A percentile compares a stretch with the other conserved stretches of the same genome.
These are phyloP conservation scores for Trypanosomatidae sp. DNA, from an alignment of 208 protist genomes.

Conservation along the genomic window DNA sequence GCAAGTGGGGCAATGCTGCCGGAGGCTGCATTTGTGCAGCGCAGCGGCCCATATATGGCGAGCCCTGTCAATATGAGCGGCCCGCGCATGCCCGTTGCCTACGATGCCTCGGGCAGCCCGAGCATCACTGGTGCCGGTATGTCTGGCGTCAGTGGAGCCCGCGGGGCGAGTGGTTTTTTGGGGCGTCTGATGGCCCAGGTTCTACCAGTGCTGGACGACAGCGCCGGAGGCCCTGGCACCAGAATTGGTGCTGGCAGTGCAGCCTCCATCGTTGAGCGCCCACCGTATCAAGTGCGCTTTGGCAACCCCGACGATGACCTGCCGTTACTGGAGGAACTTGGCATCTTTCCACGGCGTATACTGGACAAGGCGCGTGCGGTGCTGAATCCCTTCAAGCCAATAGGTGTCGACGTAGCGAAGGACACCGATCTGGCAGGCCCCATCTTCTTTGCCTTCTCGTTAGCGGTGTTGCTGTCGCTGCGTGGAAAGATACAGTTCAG, in stretches of 20 bases:
- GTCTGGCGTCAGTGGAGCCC: background rate
- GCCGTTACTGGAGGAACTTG: conserved; percentile 82
- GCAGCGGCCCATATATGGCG: background rate
- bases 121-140: background rate
- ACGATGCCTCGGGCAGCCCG: background rate
- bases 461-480: conserved; percentile 71
- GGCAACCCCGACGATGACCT: conserved; percentile 81
- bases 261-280: conserved; percentile 15
- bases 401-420: conserved; percentile 34
- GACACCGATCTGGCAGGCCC: conserved; percentile 80
- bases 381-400: conserved; percentile 64
- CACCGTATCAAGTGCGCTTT: conserved; percentile 72
- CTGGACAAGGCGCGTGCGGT: conserved; percentile 52
- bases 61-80: conserved; percentile 8
- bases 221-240: background rate
- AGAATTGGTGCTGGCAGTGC: background rate
- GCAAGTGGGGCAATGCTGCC: conserved; percentile 1
- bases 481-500: conserved; percentile 83
- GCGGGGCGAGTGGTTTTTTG: conserved; percentile 9
- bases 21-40: conserved; percentile 1
- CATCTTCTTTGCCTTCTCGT: conserved; percentile 64
- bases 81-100: conserved; percentile 17
- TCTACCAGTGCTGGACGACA: conserved; percentile 21
- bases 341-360: conserved; percentile 65
- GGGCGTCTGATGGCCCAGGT: conserved; percentile 24